Percentiles rank a stretch among this genome's conserved stretches.
phyloP scores from a whole-genome alignment of 768 basidiomycete species.

The Phaeotremella fagi region DNA sequence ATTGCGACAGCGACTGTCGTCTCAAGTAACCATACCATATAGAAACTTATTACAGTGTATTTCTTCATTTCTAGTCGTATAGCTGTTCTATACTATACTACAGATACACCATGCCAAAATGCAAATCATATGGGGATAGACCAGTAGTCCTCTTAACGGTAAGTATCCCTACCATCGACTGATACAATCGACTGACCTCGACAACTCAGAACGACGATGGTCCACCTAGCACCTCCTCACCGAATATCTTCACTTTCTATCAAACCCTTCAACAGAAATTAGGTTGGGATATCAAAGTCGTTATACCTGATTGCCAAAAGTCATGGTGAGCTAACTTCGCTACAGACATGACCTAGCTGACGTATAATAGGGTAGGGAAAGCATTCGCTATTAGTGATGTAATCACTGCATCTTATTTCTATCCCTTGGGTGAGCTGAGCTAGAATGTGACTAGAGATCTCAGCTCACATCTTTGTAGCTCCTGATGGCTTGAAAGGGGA shows the following conservation, averaged over 20 bases:
- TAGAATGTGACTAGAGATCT: not conserved
- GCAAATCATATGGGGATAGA: conserved; percentile 22
- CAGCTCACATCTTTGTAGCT: conserved; percentile 14
- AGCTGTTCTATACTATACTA: not conserved
- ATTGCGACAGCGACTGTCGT: not conserved
- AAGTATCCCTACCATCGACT: conserved; percentile 6
- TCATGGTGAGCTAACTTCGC: conserved; percentile 38
- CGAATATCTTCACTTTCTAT: conserved; percentile 50
- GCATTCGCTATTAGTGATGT: conserved; percentile 46
- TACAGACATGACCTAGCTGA: conserved; percentile 2
- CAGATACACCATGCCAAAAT: conserved; percentile 11
- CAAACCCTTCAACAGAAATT: conserved; percentile 35
- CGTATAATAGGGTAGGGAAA: conserved; percentile 42
- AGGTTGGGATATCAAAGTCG: conserved; percentile 49
- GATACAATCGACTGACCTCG: not conserved
- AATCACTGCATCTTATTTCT: conserved; percentile 47
- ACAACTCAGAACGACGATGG: conserved; percentile 50
- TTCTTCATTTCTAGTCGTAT: not conserved
- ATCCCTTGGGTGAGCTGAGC: conserved; percentile 36
- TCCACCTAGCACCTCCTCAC: conserved; percentile 47
- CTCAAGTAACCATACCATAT: not conserved
- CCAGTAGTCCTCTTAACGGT: conserved; percentile 45
- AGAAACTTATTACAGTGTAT: not conserved
- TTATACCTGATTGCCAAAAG: conserved; percentile 49
- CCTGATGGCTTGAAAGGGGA: conserved; percentile 57